These are phyloP conservation scores for Cystofilobasidium bisporidii DNA, from an alignment of 768 basidiomycete genomes.

Conservation along the genomic window DNA sequence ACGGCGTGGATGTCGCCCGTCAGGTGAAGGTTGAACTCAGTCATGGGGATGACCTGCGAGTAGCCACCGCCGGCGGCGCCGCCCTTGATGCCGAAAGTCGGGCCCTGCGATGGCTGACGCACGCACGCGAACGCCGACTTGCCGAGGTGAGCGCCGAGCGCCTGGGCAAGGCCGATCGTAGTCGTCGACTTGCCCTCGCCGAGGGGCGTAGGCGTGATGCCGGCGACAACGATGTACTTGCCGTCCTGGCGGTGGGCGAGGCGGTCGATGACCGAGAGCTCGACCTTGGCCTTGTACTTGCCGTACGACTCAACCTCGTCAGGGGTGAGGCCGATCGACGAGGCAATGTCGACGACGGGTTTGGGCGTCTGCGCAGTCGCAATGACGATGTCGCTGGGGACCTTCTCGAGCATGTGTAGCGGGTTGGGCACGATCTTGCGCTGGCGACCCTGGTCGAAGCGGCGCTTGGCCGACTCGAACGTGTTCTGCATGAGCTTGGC, in stretches of 20 bases:
- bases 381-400: slow-evolving; percentile 94
- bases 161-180: slow-evolving; percentile 91
- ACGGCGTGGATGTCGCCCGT: slow-evolving; percentile 98
- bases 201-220: slow-evolving; percentile 90
- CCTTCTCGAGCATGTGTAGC: slow-evolving; percentile 68
- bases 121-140: slow-evolving; percentile 93
- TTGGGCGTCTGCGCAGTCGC: slow-evolving; percentile 91
- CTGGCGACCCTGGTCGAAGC: slow-evolving; percentile 59
- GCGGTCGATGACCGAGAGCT: slow-evolving; percentile 75
- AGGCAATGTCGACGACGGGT: slow-evolving; percentile 68
- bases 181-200: slow-evolving; percentile 99
- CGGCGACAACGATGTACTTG: slow-evolving; percentile 93
- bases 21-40: slow-evolving; percentile 95
- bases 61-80: slow-evolving; percentile 98
- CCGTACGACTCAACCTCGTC: slow-evolving; percentile 91
- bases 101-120: slow-evolving; percentile 95
- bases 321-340: slow-evolving; percentile 74
- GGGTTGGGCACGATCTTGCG: slow-evolving; percentile 60
- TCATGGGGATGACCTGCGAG: slow-evolving; percentile 98
- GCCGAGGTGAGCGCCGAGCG: slow-evolving; percentile 84
- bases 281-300: slow-evolving; percentile 93
- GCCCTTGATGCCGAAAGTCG: slow-evolving; percentile 98
- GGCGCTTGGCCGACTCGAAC: slow-evolving; percentile 66
- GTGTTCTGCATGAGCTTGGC: slow-evolving; percentile 97
- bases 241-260: slow-evolving; percentile 76